Evolutionary conservation across 179 eudicot genomes (phyloP), one percentile per base, ranked within the genome.

Genomic region (Spergularia azorica): DNA sequence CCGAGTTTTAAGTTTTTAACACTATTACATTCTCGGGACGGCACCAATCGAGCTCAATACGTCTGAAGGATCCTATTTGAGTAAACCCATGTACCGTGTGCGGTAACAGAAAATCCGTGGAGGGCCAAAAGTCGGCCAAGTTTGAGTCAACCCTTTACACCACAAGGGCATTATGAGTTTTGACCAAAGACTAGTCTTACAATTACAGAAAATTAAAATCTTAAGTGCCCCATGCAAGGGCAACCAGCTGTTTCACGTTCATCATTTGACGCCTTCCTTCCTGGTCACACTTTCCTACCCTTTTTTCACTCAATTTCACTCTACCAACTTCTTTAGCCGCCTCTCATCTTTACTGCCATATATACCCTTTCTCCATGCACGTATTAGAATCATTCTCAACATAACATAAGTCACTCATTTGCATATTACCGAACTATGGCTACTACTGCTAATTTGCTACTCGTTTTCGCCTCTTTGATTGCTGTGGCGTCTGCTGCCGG

Each of bases 231-330:
- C 26, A 67, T 67, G 71, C 36, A 26, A 67, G 46, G 71, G 55
- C 55, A 67, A 18, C 54, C 55, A 67, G 76, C 80, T 77, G 80
- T 77, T 71, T 71, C 75, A 71, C 75, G 36, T 51, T 14, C 75
- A 71, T 60, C 17, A 16, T 62, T 62, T 18, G 70, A 70, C 52
- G 32, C 55, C 52, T 39, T 46, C 43, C 39, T 63, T 77, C 51
- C 54, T 43, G 17, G 78, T 43, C 32, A 26, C 21, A 8, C 50
- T 67, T 56, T 20, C 64, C 50, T 12, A 20, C 13, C 60, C n/a
- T 32, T 63, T 26, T 26, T n/a, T n/a, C n/a, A n/a, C n/a, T n/a
- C n/a, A n/a, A n/a, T 54, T n/a, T 32, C 41, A 38, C 12, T 15
- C 16, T 68, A 60, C 74, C 68, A 77, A 69, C 79, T 71, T 63